Evolutionary conservation across 2,329 filamentous ascomycete genomes (phyloP).

Genomic region (Colletotrichum abscissum): DNA sequence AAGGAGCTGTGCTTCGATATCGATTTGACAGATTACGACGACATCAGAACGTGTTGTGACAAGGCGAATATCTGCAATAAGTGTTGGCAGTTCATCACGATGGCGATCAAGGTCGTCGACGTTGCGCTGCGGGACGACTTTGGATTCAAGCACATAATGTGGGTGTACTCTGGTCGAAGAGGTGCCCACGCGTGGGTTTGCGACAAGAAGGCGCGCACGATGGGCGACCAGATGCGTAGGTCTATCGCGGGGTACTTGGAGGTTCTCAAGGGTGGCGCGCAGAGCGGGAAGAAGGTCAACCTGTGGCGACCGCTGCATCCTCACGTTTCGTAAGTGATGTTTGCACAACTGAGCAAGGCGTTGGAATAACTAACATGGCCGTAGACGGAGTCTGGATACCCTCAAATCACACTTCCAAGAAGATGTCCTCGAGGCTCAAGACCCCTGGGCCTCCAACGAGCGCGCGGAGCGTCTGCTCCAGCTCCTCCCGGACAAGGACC

Average conservation of each 20-base stretch:
- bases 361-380: constrained; percentile 27
- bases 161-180: constrained; percentile 97
- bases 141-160: constrained; percentile 95
- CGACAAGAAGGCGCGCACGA: constrained; percentile 83
- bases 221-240: constrained; percentile 87
- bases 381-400: constrained; percentile 83
- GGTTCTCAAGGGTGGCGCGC: constrained; percentile 85
- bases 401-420: constrained; percentile 86
- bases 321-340: constrained; percentile 74
- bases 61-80: constrained; percentile 93
- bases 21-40: constrained; percentile 98
- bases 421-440: constrained; percentile 85
- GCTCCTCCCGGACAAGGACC: constrained; percentile 83
- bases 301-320: constrained; percentile 87
- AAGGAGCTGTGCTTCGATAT: constrained; percentile 99
- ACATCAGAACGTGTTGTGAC: constrained; percentile 93
- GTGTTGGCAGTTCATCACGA: constrained; percentile 97
- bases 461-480: constrained; percentile 82
- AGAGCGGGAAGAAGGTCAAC: constrained; percentile 89
- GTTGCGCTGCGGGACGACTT: constrained; percentile 91
- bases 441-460: constrained; percentile 81
- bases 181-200: constrained; percentile 99
- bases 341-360: constrained; percentile 1
- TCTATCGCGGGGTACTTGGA: constrained; percentile 92
- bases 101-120: constrained; percentile 96